Evolutionary conservation across 2,329 filamentous ascomycete species (phyloP), one percentile per base, ranked within the genome.

Genomic region (Colletotrichum liaoningense): DNA sequence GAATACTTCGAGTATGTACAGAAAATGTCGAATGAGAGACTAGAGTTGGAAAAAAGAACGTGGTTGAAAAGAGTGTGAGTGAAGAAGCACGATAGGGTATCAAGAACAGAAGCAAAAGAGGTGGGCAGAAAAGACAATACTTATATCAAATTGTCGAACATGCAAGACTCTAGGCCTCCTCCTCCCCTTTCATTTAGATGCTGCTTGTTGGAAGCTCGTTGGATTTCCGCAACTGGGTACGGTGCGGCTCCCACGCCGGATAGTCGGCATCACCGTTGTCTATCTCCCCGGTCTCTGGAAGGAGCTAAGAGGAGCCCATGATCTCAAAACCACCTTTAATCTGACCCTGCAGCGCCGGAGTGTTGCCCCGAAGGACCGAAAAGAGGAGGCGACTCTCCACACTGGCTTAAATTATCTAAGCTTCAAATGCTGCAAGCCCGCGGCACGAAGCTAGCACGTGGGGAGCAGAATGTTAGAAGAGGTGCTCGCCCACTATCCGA

Each of bases 31-130:
- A 65, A 60, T 42, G 59, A 72, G 59, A 59, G 55, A 64, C 70
- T 69, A 54, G 26, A 63, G 64, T 72, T 12, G 69, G 64, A 30
- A n/a, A 68, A 70, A 58, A 56, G 55, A 24, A 49, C 58, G 57
- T 28, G 46, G 30, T 24, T 16, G 54, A 71, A 73, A 57, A 66
- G 63, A 58, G 64, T 54, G 71, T 66, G 56, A 71, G 57, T 68
- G 69, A 56, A 63, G 57, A 63, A 72, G 52, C 69, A 63, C 64
- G 46, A 64, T 56, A 42, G n/a, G 26, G 65, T 33, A 35, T 26
- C 16, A 8, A 56, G 60, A 52, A 65, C 28, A 5, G 19, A 14
- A n/a, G 5, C 12, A 57, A 24, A 56, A 56, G 38, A 42, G 60
- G 24, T 22, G 60, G 46, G 67, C 55, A 49, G 66, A 22, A 35